Base-by-base conservation (phyloP, 1,284 basidiomycete species). In the Phylloboletellus chloephorus region DNA sequence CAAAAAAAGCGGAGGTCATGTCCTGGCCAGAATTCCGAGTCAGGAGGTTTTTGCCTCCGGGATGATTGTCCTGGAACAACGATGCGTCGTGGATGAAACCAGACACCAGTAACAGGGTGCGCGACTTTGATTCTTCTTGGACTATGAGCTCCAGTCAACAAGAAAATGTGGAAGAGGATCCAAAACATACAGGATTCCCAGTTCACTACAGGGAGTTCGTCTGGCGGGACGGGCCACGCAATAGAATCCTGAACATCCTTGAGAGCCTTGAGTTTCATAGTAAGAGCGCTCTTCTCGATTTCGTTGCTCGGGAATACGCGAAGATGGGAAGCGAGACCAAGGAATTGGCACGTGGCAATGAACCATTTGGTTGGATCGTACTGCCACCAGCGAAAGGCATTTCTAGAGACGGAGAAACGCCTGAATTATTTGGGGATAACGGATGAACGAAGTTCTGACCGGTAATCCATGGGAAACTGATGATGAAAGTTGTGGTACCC, bases 401-500 rank as follows among this genome's bases (percentile, higher is more conserved):
- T 67, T 22, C 58, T 61, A 34, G 30, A 19, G 16, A 34, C 33
- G 30, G 30, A 28, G 5, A 26, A 23, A 31, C 25, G 39, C 37
- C 38, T 49, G 31, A 48, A 43, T 20, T 15, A 34, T 19, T 28
- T 13, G 24, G 19, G 31, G 13, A 29, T 25, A 12, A 10, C 10
- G 19, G 21, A 38, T 28, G 9, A 43, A 10, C 12, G 19, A 11
- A 28, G 15, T 11, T 25, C 39, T 40, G 41, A 60, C 60, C 65
- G 54, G 35, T 67, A 68, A 41, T 68, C 65, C 65, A 66, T 85
- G 15, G 87, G 88, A 69, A 89, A 90, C 54, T 88, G 85, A 54
- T 86, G 88, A 63, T 90, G 88, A 65, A 93, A 93, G 64, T 93
- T 93, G 67, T 94, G 90, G 65, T 93, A 94, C 8, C 90, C 90